Percentiles rank a stretch among this genome's conserved stretches.
These are phyloP conservation scores for Nitzschia sp. DNA, from an alignment of 108 stramenopile genomes.

Conservation along the genomic window DNA sequence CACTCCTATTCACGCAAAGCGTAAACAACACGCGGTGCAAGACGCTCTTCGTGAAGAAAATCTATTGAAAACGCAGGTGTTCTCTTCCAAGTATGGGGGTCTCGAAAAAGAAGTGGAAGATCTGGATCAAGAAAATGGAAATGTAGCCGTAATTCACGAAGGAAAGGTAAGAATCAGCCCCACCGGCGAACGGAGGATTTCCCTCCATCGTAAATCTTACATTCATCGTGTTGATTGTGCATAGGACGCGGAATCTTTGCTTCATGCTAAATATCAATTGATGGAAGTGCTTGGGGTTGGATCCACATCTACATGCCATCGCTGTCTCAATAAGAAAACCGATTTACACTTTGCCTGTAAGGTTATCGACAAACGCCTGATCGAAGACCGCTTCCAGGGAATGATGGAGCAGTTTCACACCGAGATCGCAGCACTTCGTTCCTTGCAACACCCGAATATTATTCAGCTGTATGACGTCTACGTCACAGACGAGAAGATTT, in stretches of 20 bases:
- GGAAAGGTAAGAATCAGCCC: constrained; percentile 44
- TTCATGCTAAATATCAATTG: constrained; percentile 85
- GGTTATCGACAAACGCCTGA: constrained; percentile 93
- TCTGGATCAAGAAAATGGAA: constrained; percentile 1
- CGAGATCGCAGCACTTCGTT: constrained; percentile 85
- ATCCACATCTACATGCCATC: constrained; percentile 93
- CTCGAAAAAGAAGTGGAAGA: constrained; percentile 57
- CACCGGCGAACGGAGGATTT: no score
- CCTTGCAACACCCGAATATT: constrained; percentile 90
- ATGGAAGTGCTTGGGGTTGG: constrained; percentile 95
- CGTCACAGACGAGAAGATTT: constrained; percentile 87
- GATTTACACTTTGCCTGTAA: constrained; percentile 90
- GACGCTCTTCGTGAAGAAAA: constrained; percentile 19
- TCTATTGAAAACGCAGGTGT: neutral
- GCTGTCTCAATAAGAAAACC: constrained; percentile 67
- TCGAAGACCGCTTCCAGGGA: constrained; percentile 81
- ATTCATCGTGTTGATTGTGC: neutral
- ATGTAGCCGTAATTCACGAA: constrained; percentile 51
- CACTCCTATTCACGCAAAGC: constrained; percentile 49
- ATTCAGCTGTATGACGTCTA: constrained; percentile 91
- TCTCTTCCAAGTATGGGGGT: constrained; percentile 53
- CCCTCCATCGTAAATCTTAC: neutral
- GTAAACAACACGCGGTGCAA: constrained; percentile 35
- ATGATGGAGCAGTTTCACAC: constrained; percentile 95
- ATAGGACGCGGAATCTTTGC: constrained; percentile 63